phyloP scores from a whole-genome alignment of 768 basidiomycete species.

The Strobilomyces echinocephalus region DNA sequence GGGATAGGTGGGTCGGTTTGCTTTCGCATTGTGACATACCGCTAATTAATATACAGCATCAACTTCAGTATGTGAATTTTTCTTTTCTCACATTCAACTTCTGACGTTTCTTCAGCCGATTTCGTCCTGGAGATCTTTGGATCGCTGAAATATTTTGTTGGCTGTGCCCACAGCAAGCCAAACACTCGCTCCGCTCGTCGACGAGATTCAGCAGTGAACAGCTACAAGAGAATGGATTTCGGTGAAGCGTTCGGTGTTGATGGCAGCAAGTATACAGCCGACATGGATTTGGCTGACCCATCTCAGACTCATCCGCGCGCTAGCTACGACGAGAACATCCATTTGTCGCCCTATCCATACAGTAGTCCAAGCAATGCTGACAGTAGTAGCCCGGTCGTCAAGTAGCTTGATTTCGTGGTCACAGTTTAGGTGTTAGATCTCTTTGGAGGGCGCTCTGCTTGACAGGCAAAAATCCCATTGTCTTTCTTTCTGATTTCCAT shows the following conservation, averaged over 20 bases:
- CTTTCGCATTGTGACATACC: background rate
- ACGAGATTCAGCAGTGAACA: constrained; percentile 14
- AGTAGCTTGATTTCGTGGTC: background rate
- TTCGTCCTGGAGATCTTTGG: constrained; percentile 59
- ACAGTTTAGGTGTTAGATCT: background rate
- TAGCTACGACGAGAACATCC: constrained; percentile 41
- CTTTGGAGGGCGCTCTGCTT: background rate
- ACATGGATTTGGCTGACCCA: constrained; percentile 6
- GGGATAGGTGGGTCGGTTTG: constrained; percentile 44
- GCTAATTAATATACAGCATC: constrained; percentile 30
- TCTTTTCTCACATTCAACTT: background rate
- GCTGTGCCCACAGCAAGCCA: constrained; percentile 33
- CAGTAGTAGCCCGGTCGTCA: constrained; percentile 4
- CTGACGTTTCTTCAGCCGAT: constrained; percentile 43
- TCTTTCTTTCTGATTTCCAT: background rate
- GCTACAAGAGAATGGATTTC: constrained; percentile 31
- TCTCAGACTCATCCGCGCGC: constrained; percentile 11
- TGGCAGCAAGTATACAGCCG: constrained; percentile 15
- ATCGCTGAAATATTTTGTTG: constrained; percentile 60
- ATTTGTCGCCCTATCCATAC: constrained; percentile 36
- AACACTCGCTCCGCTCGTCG: constrained; percentile 18
- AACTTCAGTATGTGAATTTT: constrained; percentile 38
- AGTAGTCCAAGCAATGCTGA: constrained; percentile 3
- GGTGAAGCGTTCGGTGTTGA: constrained; percentile 39
- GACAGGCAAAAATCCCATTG: background rate